A percentile compares a stretch with the other conserved stretches of the same genome.
These are phyloP conservation scores for Daldinia eschscholtzii DNA, from an alignment of 2,329 filamentous ascomycete genomes.

Conservation along the genomic window DNA sequence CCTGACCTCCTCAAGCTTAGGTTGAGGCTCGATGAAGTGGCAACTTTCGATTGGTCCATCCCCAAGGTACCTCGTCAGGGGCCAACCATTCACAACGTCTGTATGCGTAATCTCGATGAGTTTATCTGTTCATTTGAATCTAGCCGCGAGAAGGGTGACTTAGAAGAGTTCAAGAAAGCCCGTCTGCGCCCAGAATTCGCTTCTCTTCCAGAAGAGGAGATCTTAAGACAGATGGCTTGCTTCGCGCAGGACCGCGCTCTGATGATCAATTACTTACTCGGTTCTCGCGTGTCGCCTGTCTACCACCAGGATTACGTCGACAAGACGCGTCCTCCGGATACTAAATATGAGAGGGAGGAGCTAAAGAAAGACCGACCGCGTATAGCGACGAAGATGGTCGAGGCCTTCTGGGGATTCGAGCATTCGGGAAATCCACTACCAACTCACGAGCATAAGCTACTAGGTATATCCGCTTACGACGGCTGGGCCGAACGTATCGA, in stretches of 20 bases:
- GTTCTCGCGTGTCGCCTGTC: constrained; percentile 17
- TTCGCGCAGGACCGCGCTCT: constrained; percentile 17
- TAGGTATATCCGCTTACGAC: constrained; percentile 16
- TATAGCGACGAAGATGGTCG: not conserved
- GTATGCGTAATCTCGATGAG: constrained; percentile 14
- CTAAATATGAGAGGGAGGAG: not conserved
- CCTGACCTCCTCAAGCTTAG: not conserved
- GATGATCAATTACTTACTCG: constrained; percentile 30
- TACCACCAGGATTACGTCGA: constrained; percentile 17
- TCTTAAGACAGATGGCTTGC: not conserved
- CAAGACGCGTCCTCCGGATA: not conserved
- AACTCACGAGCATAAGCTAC: not conserved
- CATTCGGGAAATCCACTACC: constrained; percentile 20
- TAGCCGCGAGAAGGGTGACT: constrained; percentile 6
- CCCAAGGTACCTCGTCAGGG: not conserved
- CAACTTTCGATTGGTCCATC: constrained; percentile 3
- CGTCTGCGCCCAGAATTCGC: constrained; percentile 1
- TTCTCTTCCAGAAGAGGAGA: not conserved
- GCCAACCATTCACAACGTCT: constrained; percentile 8
- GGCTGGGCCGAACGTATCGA: constrained; percentile 25
- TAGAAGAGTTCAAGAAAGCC: constrained; percentile 11
- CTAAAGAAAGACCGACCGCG: constrained; percentile 1
- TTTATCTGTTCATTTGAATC: constrained; percentile 14
- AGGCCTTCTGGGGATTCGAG: constrained; percentile 21
- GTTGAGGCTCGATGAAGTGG: not conserved